These are phyloP conservation scores for Zasmidium cellare DNA, from an alignment of 2,329 filamentous ascomycete genomes.

Conservation along the genomic window DNA sequence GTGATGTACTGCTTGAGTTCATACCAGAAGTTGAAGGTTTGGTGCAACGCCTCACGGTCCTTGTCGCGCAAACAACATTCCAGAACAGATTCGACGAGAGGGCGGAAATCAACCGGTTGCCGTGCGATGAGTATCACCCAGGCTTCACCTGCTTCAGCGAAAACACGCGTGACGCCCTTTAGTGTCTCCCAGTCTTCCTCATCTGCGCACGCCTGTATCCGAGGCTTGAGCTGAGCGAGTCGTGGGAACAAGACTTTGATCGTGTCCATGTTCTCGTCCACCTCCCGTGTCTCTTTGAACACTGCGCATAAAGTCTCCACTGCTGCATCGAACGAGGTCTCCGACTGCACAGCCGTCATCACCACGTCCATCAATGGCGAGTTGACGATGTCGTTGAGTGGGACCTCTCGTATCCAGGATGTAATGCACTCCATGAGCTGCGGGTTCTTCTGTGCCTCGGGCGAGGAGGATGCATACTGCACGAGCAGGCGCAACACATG, in stretches of 20 bases:
- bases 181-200: constrained; percentile 83
- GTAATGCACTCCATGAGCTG: constrained; percentile 93
- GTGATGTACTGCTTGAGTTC: constrained; percentile 96
- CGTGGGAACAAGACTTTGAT: constrained; percentile 83
- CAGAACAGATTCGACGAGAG: constrained; percentile 84
- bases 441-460: constrained; percentile 84
- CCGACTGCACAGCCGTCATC: constrained; percentile 72
- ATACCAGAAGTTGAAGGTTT: constrained; percentile 98
- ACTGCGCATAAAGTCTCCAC: constrained; percentile 92
- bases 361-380: constrained; percentile 82
- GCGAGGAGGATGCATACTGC: constrained; percentile 87
- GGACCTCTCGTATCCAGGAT: constrained; percentile 93
- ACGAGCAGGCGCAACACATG: constrained; percentile 85
- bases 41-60: constrained; percentile 86
- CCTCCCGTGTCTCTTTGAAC: constrained; percentile 86
- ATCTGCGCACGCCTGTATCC: constrained; percentile 71
- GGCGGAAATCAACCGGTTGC: constrained; percentile 76
- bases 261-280: constrained; percentile 81
- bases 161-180: constrained; percentile 85
- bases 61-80: constrained; percentile 86
- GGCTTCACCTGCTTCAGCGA: constrained; percentile 87
- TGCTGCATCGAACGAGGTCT: constrained; percentile 79
- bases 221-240: constrained; percentile 72
- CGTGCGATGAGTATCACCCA: constrained; percentile 93
- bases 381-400: constrained; percentile 76